Base-by-base conservation (phyloP, 2,329 filamentous ascomycete species). In the Ceratocystis papillata region DNA sequence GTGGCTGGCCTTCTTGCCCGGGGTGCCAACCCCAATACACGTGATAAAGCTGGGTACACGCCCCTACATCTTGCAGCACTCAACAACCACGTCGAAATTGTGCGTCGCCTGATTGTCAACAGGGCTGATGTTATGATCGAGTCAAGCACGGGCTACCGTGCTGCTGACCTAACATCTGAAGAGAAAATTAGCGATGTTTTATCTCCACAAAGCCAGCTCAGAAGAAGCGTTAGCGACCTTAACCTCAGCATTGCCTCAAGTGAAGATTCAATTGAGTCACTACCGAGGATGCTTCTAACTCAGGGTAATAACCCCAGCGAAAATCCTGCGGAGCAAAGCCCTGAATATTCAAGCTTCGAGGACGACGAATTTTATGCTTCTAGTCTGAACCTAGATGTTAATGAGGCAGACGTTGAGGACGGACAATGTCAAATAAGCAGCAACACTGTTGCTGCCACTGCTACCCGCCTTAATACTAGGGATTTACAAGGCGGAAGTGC, bases 1-100 rank as follows among this genome's bases (percentile, higher is more conserved):
- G 88, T 88, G 62, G 88, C 88, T 12, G 89, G 86, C 37, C 80
- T 95, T 30, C 78, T 95, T 22, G 87, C 86, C 8, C 83, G 89
- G 69, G 88, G 89, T n/a, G 89, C 89, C 22, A 87, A 88, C 71
- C 84, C 87, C 0, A 86, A 93, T 71, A 78, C 85, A 46, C 82
- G 85, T 65, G 90, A 96, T 73, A 87, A 85, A 69, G 87, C 87
- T 62, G 90, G 90, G 25, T 93, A 90, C 74, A 90, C 89, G 3
- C 85, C 90, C 15, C 81, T 95, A 77, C 89, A 95, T 74, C 83
- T 93, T 72, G 90, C 90, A 22, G 86, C 88, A 30, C 81, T 95
- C 72, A 87, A 88, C 74, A 84, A 87, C 69, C 86, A 91, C 72
- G 78, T 83, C 10, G 86, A 90, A 72, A 90, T 94, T 70, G 86